A percentile compares a stretch with the other conserved stretches of the same genome.
phyloP scores from a whole-genome alignment of 768 basidiomycete genomes.

The Lentinus brumalis region DNA sequence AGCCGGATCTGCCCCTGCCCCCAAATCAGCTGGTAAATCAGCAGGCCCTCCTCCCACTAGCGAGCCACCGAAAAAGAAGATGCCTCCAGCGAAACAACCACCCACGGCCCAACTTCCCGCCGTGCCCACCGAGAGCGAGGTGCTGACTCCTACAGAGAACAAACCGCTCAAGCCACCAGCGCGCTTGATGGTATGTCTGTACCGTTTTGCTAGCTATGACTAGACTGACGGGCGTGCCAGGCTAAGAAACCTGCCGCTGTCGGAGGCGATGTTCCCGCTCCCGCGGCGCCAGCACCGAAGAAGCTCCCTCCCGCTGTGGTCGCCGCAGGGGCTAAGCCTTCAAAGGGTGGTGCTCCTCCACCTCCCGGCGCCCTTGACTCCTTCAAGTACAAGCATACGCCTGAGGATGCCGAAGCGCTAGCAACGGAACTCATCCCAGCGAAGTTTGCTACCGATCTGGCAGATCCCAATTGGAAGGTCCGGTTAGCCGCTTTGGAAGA shows the following conservation, averaged over 20 bases:
- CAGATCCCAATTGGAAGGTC: slow-evolving; percentile 93
- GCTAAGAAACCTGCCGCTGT: slow-evolving; percentile 55
- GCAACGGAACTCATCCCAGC: slow-evolving; percentile 74
- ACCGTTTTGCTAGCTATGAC: not conserved
- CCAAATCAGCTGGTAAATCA: slow-evolving; percentile 37
- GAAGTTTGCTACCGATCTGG: slow-evolving; percentile 68
- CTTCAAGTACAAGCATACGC: slow-evolving; percentile 88
- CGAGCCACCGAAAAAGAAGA: slow-evolving; percentile 40
- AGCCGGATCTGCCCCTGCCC: slow-evolving; percentile 54
- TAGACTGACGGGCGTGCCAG: slow-evolving; percentile 14
- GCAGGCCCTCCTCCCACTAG: slow-evolving; percentile 22
- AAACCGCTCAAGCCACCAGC: slow-evolving; percentile 54
- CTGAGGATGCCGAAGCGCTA: slow-evolving; percentile 88
- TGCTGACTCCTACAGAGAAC: slow-evolving; percentile 32
- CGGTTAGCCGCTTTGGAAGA: slow-evolving; percentile 86
- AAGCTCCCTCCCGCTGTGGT: slow-evolving; percentile 49
- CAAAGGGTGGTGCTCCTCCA: slow-evolving; percentile 51
- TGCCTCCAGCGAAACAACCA: slow-evolving; percentile 36
- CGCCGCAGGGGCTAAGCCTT: slow-evolving; percentile 39
- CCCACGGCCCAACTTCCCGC: slow-evolving; percentile 30
- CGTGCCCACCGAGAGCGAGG: slow-evolving; percentile 37
- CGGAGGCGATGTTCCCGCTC: slow-evolving; percentile 27
- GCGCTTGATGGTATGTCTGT: slow-evolving; percentile 40
- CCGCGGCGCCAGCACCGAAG: slow-evolving; percentile 31
- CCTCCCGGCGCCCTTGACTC: slow-evolving; percentile 67